A percentile compares a stretch with the other conserved stretches of the same genome.
These are phyloP conservation scores for Pezicula radicicola DNA, from an alignment of 2,329 filamentous ascomycete genomes.

Conservation along the genomic window DNA sequence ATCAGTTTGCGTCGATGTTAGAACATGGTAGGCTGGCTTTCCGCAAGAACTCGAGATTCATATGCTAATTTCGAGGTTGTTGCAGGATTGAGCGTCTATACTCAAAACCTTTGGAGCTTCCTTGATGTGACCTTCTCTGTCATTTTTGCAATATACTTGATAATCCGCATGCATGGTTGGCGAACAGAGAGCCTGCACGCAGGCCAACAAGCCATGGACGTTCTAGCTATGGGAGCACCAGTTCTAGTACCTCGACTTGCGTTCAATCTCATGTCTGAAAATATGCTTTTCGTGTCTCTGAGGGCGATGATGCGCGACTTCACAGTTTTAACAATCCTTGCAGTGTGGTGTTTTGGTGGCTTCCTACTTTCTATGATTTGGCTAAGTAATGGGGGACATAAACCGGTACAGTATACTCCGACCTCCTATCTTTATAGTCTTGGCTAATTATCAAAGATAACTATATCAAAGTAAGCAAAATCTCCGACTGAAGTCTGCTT, in stretches of 20 bases:
- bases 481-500: no score
- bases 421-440: not conserved
- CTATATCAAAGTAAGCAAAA: slow-evolving; percentile 58
- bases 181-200: slow-evolving; percentile 42
- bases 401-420: slow-evolving; percentile 29
- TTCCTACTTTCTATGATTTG: slow-evolving; percentile 78
- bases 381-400: slow-evolving; percentile 65
- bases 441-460: slow-evolving; percentile 36
- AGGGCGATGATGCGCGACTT: slow-evolving; percentile 86
- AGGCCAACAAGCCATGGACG: slow-evolving; percentile 69
- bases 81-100: slow-evolving; percentile 69
- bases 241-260: slow-evolving; percentile 76
- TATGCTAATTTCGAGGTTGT: slow-evolving; percentile 15
- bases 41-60: slow-evolving; percentile 41
- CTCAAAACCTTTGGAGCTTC: slow-evolving; percentile 86
- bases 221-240: slow-evolving; percentile 76
- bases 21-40: slow-evolving; percentile 51
- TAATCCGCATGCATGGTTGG: slow-evolving; percentile 65
- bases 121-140: slow-evolving; percentile 75
- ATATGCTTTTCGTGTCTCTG: slow-evolving; percentile 77
- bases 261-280: slow-evolving; percentile 80
- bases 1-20: slow-evolving; percentile 73
- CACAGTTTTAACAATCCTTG: slow-evolving; percentile 70
- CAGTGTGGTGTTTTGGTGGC: slow-evolving; percentile 80
- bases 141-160: slow-evolving; percentile 68